Conservation (phyloP, 2,329 filamentous ascomycete species). For the Beauveria varroae region DNA sequence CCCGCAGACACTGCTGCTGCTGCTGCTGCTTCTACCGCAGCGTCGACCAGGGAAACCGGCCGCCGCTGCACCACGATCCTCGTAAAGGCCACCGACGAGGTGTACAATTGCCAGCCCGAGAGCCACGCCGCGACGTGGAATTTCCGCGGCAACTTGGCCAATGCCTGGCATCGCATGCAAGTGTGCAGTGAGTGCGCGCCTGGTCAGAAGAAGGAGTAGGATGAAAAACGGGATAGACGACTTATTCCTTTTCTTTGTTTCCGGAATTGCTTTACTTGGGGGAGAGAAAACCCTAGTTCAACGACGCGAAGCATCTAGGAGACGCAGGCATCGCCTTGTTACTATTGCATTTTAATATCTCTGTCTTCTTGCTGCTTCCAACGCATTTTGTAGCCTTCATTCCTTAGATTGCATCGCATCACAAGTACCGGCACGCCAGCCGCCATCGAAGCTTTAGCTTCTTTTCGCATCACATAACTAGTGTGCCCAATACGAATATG, state of each 20-base stretch:
- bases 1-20: neutral
- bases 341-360: neutral
- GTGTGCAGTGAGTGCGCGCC: constrained; percentile 27
- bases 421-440: neutral
- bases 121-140: constrained; percentile 54
- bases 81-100: constrained; percentile 59
- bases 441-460: neutral
- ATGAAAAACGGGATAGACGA: neutral
- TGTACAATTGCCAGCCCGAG: constrained; percentile 61
- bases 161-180: constrained; percentile 56
- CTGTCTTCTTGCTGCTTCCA: neutral
- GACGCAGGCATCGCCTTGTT: neutral
- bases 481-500: neutral
- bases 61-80: constrained; percentile 43
- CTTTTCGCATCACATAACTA: neutral
- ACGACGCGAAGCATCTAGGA: neutral
- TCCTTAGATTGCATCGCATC: neutral
- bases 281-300: neutral
- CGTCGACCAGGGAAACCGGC: constrained; percentile 12
- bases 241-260: neutral
- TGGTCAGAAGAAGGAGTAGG: neutral
- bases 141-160: constrained; percentile 55
- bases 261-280: neutral
- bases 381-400: neutral
- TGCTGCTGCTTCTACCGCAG: neutral